phyloP scores from a whole-genome alignment of 1,284 basidiomycete genomes.

The Sporisorium iseilematis-ciliati region DNA sequence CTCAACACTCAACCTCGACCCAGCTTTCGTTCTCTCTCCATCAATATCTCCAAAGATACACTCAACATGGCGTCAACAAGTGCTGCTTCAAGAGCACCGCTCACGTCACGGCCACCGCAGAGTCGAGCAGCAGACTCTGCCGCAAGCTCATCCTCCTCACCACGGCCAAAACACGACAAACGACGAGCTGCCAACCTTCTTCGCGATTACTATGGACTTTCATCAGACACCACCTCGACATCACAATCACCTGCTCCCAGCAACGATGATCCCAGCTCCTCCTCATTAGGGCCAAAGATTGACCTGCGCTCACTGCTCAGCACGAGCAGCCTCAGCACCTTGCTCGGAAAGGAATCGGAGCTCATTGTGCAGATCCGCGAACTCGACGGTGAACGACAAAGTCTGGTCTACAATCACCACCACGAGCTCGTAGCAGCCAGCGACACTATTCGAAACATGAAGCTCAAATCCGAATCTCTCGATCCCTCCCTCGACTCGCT shows the following conservation, averaged over 20 bases:
- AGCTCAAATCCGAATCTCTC: constrained; percentile 50
- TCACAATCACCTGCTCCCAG: constrained; percentile 13
- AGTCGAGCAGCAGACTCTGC: background rate
- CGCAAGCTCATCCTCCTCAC: constrained; percentile 5
- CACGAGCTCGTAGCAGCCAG: constrained; percentile 91
- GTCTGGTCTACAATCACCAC: constrained; percentile 92
- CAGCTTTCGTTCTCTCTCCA: too few relatives aligned
- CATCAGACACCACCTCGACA: constrained; percentile 19
- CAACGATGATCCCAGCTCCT: background rate
- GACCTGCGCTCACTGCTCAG: constrained; percentile 42
- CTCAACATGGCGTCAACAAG: constrained; percentile 12
- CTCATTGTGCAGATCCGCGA: constrained; percentile 77
- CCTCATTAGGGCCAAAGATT: constrained; percentile 9
- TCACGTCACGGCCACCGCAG: constrained; percentile 16
- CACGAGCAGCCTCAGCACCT: constrained; percentile 41
- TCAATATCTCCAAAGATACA: too few relatives aligned
- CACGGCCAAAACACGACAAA: constrained; percentile 33
- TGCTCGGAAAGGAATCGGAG: constrained; percentile 52
- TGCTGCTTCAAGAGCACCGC: background rate
- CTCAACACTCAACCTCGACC: background rate
- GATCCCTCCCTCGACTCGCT: constrained; percentile 53
- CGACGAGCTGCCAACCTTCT: constrained; percentile 47
- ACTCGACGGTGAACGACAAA: constrained; percentile 87
- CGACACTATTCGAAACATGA: constrained; percentile 82
- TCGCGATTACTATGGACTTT: constrained; percentile 64